A percentile compares a stretch with the other conserved stretches of the same genome.
phyloP scores from a whole-genome alignment of 2,329 filamentous ascomycete species.

The Pyrenophora graminea region DNA sequence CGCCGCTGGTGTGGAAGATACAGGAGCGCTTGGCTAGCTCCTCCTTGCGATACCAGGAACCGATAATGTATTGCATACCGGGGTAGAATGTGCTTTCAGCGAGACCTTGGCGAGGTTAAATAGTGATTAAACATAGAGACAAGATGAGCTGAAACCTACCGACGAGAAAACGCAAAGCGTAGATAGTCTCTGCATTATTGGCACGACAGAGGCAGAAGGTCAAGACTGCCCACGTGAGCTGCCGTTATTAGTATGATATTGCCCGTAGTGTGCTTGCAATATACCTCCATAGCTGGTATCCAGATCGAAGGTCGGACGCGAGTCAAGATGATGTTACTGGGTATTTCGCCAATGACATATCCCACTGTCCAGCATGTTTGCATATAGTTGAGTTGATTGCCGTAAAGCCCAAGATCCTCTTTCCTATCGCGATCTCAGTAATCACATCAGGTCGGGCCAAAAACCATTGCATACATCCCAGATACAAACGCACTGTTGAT shows the following conservation, averaged over 20 bases:
- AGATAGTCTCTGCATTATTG: constrained; percentile 9
- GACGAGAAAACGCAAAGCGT: constrained; percentile 21
- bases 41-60: constrained; percentile 27
- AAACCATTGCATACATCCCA: constrained; percentile 18
- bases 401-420: constrained; percentile 29
- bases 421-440: constrained; percentile 11
- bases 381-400: constrained; percentile 47
- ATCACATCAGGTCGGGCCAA: fast-evolving
- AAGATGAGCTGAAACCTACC: not conserved
- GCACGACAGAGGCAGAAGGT: constrained; percentile 10
- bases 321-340: constrained; percentile 32
- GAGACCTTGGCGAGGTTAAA: constrained; percentile 38
- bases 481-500: constrained; percentile 35
- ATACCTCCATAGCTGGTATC: constrained; percentile 17
- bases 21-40: constrained; percentile 22
- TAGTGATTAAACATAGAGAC: not conserved
- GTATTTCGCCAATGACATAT: constrained; percentile 52
- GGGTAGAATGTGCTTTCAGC: constrained; percentile 58
- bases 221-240: constrained; percentile 12
- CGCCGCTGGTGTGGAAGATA: constrained; percentile 21
- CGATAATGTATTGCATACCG: constrained; percentile 44
- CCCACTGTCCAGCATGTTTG: constrained; percentile 64
- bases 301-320: constrained; percentile 16
- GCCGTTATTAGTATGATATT: not conserved
- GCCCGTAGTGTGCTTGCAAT: not conserved